Conservation (phyloP, 805 yeast species). For the Nakazawaea pomicola region DNA sequence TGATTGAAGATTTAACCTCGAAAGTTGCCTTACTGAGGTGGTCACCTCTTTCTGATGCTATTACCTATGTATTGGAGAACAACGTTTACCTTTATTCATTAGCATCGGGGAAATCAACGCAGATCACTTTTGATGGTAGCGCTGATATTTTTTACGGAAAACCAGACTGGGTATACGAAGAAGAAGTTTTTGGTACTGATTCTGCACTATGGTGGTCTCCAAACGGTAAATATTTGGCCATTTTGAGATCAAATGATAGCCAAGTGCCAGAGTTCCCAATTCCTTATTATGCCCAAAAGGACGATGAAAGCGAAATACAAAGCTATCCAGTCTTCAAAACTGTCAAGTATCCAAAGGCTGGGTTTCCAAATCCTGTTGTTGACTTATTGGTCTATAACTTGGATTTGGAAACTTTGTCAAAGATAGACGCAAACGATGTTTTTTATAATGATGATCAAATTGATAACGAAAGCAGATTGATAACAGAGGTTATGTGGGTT, state of each 20-base stretch:
- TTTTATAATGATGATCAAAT: constrained; percentile 38
- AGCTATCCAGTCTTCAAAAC: constrained; percentile 56
- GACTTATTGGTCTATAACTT: constrained; percentile 44
- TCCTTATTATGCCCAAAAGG: constrained; percentile 64
- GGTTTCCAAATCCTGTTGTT: constrained; percentile 67
- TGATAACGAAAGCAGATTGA: constrained; percentile 38
- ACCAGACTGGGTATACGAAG: constrained; percentile 95
- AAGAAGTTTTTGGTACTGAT: constrained; percentile 72
- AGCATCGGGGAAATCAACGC: constrained; percentile 26
- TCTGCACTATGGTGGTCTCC: constrained; percentile 88
- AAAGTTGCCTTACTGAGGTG: constrained; percentile 50
- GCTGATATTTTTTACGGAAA: constrained; percentile 73
- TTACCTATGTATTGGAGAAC: constrained; percentile 66
- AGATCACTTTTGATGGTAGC: constrained; percentile 68
- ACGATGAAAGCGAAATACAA: constrained; percentile 32
- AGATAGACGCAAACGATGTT: constrained; percentile 24
- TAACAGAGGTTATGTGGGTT: constrained; percentile 72
- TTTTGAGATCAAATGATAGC: constrained; percentile 67
- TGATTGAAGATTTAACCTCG: constrained; percentile 22
- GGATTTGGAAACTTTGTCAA: constrained; percentile 17
- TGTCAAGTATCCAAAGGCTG: constrained; percentile 83
- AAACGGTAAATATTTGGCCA: constrained; percentile 57
- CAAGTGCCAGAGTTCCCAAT: constrained; percentile 67
- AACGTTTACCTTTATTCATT: constrained; percentile 56
- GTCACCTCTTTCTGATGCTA: constrained; percentile 64